These are phyloP conservation scores for Phytophthora chlamydospora DNA, from an alignment of 352 stramenopile species.

Conservation along the genomic window DNA sequence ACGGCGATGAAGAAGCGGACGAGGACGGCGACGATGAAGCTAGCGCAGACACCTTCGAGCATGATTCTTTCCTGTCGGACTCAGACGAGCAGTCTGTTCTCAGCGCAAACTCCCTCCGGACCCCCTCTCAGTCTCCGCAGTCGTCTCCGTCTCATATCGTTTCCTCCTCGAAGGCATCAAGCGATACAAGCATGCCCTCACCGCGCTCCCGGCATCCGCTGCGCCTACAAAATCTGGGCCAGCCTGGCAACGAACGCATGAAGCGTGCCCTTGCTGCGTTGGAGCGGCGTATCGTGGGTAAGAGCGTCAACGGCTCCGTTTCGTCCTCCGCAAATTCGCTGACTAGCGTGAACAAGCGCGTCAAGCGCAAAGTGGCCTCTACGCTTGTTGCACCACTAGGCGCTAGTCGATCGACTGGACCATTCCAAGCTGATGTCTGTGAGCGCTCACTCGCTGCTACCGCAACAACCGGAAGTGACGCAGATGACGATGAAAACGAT, in stretches of 20 bases:
- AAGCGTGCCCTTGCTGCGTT: constrained; percentile 65
- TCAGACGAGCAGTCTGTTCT: constrained; percentile 31
- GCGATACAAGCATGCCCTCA: constrained; percentile 7
- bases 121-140: constrained; percentile 13
- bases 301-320: constrained; percentile 23
- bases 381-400: constrained; percentile 30
- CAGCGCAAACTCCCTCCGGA: constrained; percentile 27
- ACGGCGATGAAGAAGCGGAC: constrained; percentile 49
- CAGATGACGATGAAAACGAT: constrained; percentile 22
- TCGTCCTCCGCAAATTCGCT: constrained; percentile 3
- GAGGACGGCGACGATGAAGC: constrained; percentile 37
- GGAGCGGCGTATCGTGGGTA: constrained; percentile 71
- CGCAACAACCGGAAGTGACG: constrained; percentile 7
- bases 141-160: constrained; percentile 8
- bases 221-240: constrained; percentile 57
- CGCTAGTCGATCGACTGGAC: not conserved
- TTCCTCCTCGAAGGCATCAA: not conserved
- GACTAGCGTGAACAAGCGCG: constrained; percentile 3
- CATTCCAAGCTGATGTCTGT: constrained; percentile 4
- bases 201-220: constrained; percentile 47
- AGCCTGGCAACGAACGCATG: constrained; percentile 52
- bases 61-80: constrained; percentile 31
- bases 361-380: constrained; percentile 31
- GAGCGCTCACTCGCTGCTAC: not conserved
- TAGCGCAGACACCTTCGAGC: constrained; percentile 21